These are phyloP conservation scores for Fonsecaea monophora DNA, from an alignment of 2,329 filamentous ascomycete species.

Conservation along the genomic window DNA sequence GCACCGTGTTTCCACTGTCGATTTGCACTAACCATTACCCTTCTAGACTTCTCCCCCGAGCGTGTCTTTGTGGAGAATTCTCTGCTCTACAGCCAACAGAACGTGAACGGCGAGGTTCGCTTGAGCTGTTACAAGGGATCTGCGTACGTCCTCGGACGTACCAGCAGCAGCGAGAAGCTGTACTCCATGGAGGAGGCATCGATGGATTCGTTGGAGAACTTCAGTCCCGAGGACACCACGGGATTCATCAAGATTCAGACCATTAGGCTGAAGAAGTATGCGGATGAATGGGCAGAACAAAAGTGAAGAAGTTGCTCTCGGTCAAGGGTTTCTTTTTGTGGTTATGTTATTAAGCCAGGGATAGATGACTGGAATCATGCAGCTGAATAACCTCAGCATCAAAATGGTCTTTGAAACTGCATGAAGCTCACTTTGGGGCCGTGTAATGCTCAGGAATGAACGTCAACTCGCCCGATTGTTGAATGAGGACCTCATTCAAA, in stretches of 20 bases:
- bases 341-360: not conserved
- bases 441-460: not conserved
- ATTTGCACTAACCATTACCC: constrained; percentile 54
- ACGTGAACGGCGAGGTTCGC: constrained; percentile 68
- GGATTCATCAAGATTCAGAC: constrained; percentile 61
- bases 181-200: constrained; percentile 70
- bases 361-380: not conserved
- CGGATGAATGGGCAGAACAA: constrained; percentile 48
- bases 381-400: not conserved
- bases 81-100: constrained; percentile 65
- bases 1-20: constrained; percentile 59
- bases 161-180: constrained; percentile 70
- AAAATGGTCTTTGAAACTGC: not conserved
- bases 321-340: not conserved
- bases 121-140: constrained; percentile 71
- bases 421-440: not conserved
- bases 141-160: constrained; percentile 65
- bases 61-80: constrained; percentile 73
- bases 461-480: not conserved
- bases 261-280: constrained; percentile 55
- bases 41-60: constrained; percentile 66
- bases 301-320: not conserved
- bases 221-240: constrained; percentile 69
- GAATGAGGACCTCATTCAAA: not conserved
- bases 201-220: constrained; percentile 75